Evolutionary conservation across 306 rosid genomes (phyloP), one percentile per base, ranked within the genome.

Genomic region (Rosa chinensis): DNA sequence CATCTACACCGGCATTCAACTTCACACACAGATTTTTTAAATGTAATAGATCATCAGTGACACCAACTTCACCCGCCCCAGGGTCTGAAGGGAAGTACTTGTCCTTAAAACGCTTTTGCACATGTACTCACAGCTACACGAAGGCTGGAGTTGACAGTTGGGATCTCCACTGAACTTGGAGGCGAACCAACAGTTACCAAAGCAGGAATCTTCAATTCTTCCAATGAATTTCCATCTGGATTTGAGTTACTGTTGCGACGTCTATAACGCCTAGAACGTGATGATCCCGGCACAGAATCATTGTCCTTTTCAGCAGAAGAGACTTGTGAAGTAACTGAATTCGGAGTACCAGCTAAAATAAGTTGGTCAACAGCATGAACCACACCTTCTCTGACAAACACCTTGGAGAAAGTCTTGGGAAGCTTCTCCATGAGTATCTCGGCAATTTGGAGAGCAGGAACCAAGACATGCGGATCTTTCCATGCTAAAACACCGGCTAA

Each of bases 281-380:
- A 88, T 44, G 82, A 67, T 75, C 94, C 99, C 71, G 89, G 78
- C 68, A 76, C 83, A 73, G 91, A 69, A 85, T 91, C 97, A 66
- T 80, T 90, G 23, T 89, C 94, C 91, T 96, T 96, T 75, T 91
- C 99, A 1, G 77, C 79, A 25, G 96, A 82, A 81, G 94, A 71
- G 49, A 84, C 88, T 80, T 88, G 94, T 44, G 86, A 49, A 66
- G 96, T 77, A 76, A 83, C 85, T 68, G 78, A 84, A 53, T 85
- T 79, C 28, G 94, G 84, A 77, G 79, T 90, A 77, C 89, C 85
- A 37, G 92, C 82, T 83, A 96, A 77, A 76, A 93, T 87, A 78
- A 96, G 98, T 78, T 93, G 99, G 81, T 96, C 99, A 74, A 96
- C 96, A 0, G 98, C 98, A 90, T 96, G 98, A 79, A 96, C 96